Percentiles rank a stretch among this genome's conserved stretches.
Conservation (phyloP, 139 green algal genomes). For the Chlamydomonas sp. region DNA sequence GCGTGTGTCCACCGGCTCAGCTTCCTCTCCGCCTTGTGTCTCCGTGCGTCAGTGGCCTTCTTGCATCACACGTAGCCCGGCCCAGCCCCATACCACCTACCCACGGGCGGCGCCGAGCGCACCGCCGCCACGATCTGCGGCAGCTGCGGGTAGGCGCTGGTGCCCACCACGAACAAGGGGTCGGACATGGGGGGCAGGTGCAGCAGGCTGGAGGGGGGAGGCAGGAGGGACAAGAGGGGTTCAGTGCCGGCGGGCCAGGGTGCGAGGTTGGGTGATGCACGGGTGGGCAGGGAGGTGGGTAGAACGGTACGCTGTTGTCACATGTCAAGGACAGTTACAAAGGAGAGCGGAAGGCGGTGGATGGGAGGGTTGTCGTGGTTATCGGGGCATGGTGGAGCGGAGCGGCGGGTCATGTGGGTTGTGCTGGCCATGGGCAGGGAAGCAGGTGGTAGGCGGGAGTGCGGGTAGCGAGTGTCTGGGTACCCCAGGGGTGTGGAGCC, state of each 20-base stretch:
- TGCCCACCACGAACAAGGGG: conserved; percentile 14
- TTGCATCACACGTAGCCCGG: too few relatives aligned
- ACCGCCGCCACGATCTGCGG: conserved; percentile 5
- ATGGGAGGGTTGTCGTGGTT: neutral
- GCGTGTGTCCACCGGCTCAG: neutral
- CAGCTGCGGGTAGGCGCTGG: conserved; percentile 22
- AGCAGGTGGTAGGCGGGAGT: too few relatives aligned
- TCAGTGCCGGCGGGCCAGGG: neutral
- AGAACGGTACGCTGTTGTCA: neutral
- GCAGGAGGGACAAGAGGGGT: too few relatives aligned
- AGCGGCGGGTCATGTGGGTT: too few relatives aligned
- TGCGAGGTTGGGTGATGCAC: neutral
- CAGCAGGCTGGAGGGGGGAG: neutral
- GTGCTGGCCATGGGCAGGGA: too few relatives aligned
- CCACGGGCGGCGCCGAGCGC: conserved; percentile 19
- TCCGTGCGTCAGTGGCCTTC: neutral
- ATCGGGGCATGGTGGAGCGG: neutral
- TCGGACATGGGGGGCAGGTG: neutral
- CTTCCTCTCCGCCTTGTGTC: neutral
- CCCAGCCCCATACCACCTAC: neutral
- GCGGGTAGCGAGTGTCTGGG: too few relatives aligned
- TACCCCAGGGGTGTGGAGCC: too few relatives aligned
- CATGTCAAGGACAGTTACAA: too few relatives aligned
- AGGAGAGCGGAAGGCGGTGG: neutral
- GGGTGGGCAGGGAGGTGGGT: neutral